Evolutionary conservation across 768 basidiomycete genomes (phyloP).

Genomic region (Suillus ampliporus): DNA sequence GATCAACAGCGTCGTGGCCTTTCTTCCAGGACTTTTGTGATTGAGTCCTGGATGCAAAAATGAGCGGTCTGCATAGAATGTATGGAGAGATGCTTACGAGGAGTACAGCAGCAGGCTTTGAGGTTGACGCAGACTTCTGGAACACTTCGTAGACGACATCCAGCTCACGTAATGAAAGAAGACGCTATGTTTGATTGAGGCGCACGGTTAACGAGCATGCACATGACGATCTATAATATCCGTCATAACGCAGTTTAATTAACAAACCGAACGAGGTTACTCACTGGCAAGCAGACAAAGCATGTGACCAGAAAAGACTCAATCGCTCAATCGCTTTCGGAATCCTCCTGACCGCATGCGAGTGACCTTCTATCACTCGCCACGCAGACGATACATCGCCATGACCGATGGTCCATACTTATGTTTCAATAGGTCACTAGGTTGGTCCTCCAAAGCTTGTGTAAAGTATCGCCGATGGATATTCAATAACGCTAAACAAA

Average conservation of each 20-base stretch:
- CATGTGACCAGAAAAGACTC: conserved; percentile 67
- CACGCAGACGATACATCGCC: conserved; percentile 77
- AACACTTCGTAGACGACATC: conserved; percentile 51
- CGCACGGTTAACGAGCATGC: conserved; percentile 56
- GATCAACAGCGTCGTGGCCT: conserved; percentile 48
- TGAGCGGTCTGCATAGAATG: background rate
- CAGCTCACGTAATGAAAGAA: conserved; percentile 54
- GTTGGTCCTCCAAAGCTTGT: conserved; percentile 65
- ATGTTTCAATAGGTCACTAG: conserved; percentile 61
- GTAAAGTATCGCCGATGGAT: conserved; percentile 74
- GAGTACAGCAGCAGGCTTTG: conserved; percentile 51
- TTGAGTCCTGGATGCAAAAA: conserved; percentile 39
- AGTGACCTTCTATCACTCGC: conserved; percentile 60
- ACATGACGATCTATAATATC: conserved; percentile 58
- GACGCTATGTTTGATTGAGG: conserved; percentile 54
- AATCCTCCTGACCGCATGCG: conserved; percentile 45
- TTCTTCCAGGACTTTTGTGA: conserved; percentile 49
- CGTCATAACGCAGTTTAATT: background rate
- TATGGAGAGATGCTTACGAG: conserved; percentile 40
- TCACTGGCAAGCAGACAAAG: conserved; percentile 66
- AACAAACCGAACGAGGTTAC: conserved; percentile 26
- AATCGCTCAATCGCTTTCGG: conserved; percentile 52
- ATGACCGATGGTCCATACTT: conserved; percentile 72
- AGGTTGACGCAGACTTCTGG: conserved; percentile 49
- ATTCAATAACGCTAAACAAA: conserved; percentile 56